Evolutionary conservation across 1,139 yeast species (phyloP).

Genomic region (Suhomyces chickasaworum): DNA sequence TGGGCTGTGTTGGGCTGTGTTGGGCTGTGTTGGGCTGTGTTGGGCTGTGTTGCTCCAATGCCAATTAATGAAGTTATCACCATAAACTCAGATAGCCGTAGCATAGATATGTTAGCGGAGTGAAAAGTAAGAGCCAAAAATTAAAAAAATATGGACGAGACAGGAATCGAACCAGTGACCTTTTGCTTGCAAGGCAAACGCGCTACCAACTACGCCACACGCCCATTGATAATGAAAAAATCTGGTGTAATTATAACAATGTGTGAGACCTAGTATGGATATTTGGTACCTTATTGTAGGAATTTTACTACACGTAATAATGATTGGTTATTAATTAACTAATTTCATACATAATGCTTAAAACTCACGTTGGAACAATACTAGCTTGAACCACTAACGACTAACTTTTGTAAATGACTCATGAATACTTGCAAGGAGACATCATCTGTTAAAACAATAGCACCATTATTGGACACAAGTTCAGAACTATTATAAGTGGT

Average conservation of each 20-base stretch:
- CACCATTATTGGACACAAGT: slow-evolving; percentile 53
- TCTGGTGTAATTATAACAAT: not conserved
- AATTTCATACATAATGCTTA: slow-evolving; percentile 2
- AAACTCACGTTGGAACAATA: slow-evolving; percentile 7
- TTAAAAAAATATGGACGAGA: slow-evolving; percentile 49
- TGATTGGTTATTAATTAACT: slow-evolving; percentile 2
- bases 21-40: no score
- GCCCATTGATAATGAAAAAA: slow-evolving; percentile 35
- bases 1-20: no score
- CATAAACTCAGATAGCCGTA: no score
- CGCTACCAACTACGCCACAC: slow-evolving; percentile 76
- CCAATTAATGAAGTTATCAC: no score
- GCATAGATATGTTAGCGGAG: no score
- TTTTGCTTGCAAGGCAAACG: slow-evolving; percentile 68
- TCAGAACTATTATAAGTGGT: slow-evolving; percentile 72
- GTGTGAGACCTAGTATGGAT: no score
- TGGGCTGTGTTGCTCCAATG: no score
- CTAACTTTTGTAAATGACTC: slow-evolving; percentile 84
- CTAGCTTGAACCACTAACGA: slow-evolving; percentile 55
- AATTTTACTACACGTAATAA: no score
- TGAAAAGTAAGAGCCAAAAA: no score
- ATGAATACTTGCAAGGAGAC: slow-evolving; percentile 89
- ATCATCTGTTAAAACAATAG: slow-evolving; percentile 93
- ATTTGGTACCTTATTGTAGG: no score
- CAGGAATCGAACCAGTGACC: slow-evolving; percentile 71